Evolutionary conservation across 75 land plant genomes (phyloP).

Genomic region (Sequoia sempervirens): DNA sequence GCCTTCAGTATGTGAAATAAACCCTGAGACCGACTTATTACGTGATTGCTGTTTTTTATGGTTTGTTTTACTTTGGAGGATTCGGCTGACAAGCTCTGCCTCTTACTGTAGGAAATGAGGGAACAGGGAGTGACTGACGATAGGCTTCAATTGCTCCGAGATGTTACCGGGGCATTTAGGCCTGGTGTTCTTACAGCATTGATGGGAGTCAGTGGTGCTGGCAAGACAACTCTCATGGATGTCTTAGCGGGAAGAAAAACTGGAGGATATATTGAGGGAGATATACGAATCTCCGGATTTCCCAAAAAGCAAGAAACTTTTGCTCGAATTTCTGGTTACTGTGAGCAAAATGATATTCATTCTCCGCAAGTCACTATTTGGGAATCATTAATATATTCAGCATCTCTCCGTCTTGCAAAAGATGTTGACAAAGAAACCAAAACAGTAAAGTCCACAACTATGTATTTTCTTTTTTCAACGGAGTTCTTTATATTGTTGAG

Average conservation of each 20-base stretch:
- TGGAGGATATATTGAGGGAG: slow-evolving; percentile 85
- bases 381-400: slow-evolving; percentile 79
- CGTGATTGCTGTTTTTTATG: not conserved
- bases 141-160: slow-evolving; percentile 56
- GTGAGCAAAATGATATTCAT: slow-evolving; percentile 80
- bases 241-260: slow-evolving; percentile 86
- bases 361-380: slow-evolving; percentile 78
- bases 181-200: slow-evolving; percentile 82
- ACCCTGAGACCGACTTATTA: not conserved
- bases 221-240: slow-evolving; percentile 91
- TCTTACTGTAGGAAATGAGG: slow-evolving; percentile 66
- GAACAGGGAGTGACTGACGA: slow-evolving; percentile 70
- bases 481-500: not conserved
- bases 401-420: slow-evolving; percentile 72
- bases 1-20: slow-evolving; percentile 45
- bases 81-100: not conserved
- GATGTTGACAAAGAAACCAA: slow-evolving; percentile 51
- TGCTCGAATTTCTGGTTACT: slow-evolving; percentile 77
- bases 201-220: slow-evolving; percentile 96
- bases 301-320: slow-evolving; percentile 81
- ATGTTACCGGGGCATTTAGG: slow-evolving; percentile 67
- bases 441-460: slow-evolving; percentile 25
- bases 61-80: not conserved
- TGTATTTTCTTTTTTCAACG: not conserved
- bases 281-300: slow-evolving; percentile 70